phyloP scores from a whole-genome alignment of 2,329 filamentous ascomycete genomes.

The Colletotrichum melonis region DNA sequence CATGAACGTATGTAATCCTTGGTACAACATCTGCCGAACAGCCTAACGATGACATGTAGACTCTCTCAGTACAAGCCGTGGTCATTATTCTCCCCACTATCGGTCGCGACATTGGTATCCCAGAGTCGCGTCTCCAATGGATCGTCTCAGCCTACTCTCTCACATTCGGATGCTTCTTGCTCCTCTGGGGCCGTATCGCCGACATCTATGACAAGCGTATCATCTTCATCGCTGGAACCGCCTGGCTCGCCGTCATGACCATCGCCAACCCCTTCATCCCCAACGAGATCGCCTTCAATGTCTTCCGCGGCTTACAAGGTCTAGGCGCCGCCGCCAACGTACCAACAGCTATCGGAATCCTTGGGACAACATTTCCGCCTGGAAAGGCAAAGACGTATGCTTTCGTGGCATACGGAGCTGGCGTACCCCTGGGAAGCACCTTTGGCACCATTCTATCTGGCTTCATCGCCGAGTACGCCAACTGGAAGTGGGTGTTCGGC shows the following conservation, averaged over 20 bases:
- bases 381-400: conserved; percentile 78
- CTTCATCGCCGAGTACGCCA: conserved; percentile 70
- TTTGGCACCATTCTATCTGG: conserved; percentile 75
- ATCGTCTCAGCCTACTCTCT: conserved; percentile 74
- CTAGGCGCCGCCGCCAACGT: conserved; percentile 77
- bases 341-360: conserved; percentile 76
- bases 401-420: conserved; percentile 73
- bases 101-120: conserved; percentile 65
- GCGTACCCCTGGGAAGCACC: conserved; percentile 72
- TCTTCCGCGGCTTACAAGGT: conserved; percentile 75
- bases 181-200: conserved; percentile 75
- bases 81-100: conserved; percentile 74
- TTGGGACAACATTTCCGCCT: conserved; percentile 74
- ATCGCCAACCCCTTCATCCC: conserved; percentile 72
- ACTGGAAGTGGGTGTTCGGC: conserved; percentile 77
- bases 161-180: conserved; percentile 74
- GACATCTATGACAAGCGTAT: conserved; percentile 75
- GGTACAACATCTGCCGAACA: background rate
- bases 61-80: conserved; percentile 66
- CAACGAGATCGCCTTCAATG: conserved; percentile 75
- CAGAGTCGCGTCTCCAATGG: conserved; percentile 71
- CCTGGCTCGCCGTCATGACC: conserved; percentile 70
- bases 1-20: conserved; percentile 57
- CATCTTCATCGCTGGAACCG: conserved; percentile 73
- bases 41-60: conserved; percentile 49